These are phyloP conservation scores for Colletotrichum sp. DNA, from an alignment of 2,329 filamentous ascomycete species.

Conservation along the genomic window DNA sequence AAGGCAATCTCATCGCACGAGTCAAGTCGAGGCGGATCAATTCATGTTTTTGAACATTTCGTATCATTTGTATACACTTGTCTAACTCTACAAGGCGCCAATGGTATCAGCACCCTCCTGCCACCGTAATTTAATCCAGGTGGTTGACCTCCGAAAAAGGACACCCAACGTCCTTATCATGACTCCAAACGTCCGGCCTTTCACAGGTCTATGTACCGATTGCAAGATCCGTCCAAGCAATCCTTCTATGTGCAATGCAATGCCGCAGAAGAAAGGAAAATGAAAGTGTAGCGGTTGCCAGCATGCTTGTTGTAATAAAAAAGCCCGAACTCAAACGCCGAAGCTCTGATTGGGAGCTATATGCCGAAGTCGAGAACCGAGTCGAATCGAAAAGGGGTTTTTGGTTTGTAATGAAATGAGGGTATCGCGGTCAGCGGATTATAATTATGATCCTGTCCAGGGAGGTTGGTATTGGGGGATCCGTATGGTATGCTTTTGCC, in stretches of 20 bases:
- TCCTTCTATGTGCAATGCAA: slow-evolving; percentile 20
- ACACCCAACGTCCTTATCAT: slow-evolving; percentile 20
- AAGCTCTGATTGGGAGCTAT: slow-evolving; percentile 4
- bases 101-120: neutral
- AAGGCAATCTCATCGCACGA: neutral
- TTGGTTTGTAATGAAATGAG: neutral
- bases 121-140: slow-evolving; percentile 2
- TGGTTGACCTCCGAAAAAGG: slow-evolving; percentile 14
- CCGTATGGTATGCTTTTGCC: neutral
- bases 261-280: neutral
- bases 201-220: slow-evolving; percentile 20
- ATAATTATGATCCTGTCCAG: slow-evolving; percentile 19
- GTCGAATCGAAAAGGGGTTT: neutral
- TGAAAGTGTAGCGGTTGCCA: slow-evolving; percentile 8
- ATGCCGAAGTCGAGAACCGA: slow-evolving; percentile 2
- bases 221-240: slow-evolving; percentile 11
- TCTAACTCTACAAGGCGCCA: slow-evolving; percentile 6
- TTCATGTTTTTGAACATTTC: neutral
- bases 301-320: slow-evolving; percentile 2
- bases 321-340: slow-evolving; percentile 6
- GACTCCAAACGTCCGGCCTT: slow-evolving; percentile 17
- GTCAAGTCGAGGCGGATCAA: neutral
- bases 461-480: neutral
- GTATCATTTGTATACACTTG: slow-evolving; percentile 4
- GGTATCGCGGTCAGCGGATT: slow-evolving; percentile 18